These are phyloP conservation scores for Berberis thunbergii DNA, from an alignment of 164 flowering plant species.

Conservation along the genomic window DNA sequence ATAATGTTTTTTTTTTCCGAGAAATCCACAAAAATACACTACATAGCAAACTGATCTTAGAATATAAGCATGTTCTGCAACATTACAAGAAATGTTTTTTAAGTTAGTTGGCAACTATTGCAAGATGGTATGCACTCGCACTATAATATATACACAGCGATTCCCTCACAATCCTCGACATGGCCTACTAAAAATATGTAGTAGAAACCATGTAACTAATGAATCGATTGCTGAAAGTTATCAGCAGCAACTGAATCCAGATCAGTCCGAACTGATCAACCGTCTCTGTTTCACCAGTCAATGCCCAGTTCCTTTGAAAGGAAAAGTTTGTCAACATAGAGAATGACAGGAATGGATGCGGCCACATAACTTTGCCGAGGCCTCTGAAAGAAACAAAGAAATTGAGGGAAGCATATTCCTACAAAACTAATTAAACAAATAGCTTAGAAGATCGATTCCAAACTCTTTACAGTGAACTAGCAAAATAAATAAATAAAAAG, in stretches of 20 bases:
- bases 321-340: slow-evolving; percentile 59
- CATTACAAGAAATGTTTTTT: no score
- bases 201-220: no score
- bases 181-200: no score
- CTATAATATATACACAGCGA: no score
- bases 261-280: neutral
- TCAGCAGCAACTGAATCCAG: neutral
- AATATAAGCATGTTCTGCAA: no score
- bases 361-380: slow-evolving; percentile 54
- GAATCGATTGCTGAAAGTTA: no score
- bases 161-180: no score
- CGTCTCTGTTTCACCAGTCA: slow-evolving; percentile 50
- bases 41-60: no score
- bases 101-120: no score
- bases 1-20: no score
- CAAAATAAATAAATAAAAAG: neutral
- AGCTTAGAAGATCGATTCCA: neutral
- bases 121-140: no score
- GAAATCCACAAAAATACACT: no score
- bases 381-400: slow-evolving; percentile 41
- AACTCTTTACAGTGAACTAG: neutral
- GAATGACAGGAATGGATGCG: slow-evolving; percentile 51
- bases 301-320: slow-evolving; percentile 56
- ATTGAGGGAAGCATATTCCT: neutral
- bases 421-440: neutral